These are phyloP conservation scores for Haplosporangium sp. DNA, from an alignment of 371 early-diverging fungal genomes.

Conservation along the genomic window DNA sequence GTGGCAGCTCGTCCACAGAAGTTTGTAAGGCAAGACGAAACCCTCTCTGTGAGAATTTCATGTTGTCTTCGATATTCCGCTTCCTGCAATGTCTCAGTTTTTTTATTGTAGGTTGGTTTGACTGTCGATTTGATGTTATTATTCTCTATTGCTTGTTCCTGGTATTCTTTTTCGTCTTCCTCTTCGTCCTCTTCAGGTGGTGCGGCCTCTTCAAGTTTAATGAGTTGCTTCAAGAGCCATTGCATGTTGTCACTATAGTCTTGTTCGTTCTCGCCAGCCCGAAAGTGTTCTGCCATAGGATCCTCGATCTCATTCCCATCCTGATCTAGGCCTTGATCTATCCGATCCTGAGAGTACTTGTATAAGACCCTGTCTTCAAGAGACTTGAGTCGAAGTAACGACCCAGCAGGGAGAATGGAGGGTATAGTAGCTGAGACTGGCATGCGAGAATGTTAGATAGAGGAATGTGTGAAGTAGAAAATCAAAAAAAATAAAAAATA, in stretches of 20 bases:
- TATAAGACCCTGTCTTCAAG: conserved; percentile 51
- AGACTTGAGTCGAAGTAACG: conserved; percentile 25
- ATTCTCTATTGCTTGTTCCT: neutral
- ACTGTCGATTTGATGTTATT: neutral
- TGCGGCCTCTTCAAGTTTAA: conserved; percentile 41
- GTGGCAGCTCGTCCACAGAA: conserved; percentile 51
- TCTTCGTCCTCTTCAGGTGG: conserved; percentile 38
- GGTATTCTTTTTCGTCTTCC: conserved; percentile 3
- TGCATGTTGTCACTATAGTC: conserved; percentile 32
- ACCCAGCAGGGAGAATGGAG: conserved; percentile 33
- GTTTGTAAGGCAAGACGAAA: conserved; percentile 46
- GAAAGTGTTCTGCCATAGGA: conserved; percentile 2
- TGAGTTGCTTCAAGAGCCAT: conserved; percentile 43
- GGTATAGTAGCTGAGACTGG: conserved; percentile 22
- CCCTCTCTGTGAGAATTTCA: conserved; percentile 35
- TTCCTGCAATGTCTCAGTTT: conserved; percentile 22
- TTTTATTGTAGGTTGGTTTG: neutral
- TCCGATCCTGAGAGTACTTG: conserved; percentile 55
- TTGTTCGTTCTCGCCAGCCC: conserved; percentile 9
- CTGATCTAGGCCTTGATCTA: conserved; percentile 51
- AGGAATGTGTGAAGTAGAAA: neutral
- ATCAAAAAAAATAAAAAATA: neutral
- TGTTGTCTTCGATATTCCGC: conserved; percentile 29
- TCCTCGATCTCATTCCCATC: conserved; percentile 51
- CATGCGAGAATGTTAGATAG: conserved; percentile 7